Evolutionary conservation across 1,139 yeast species (phyloP), one percentile per base, ranked within the genome.

Genomic region (Candida freyschussii): DNA sequence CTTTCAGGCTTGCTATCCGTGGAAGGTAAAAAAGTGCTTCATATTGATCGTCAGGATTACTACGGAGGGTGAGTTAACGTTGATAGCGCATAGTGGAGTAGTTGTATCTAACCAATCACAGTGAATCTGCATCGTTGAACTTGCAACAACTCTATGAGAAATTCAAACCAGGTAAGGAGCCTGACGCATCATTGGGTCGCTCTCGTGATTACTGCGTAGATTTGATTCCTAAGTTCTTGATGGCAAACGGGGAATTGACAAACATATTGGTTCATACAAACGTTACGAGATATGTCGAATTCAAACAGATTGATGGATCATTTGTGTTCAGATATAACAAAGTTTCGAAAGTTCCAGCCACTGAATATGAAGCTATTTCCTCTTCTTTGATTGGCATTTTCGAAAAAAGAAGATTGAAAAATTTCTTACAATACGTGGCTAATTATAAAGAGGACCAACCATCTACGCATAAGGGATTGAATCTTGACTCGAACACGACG

Each of bases 181-280:
- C 93, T 13, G 84, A 79, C 41, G 70, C 66, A 24, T 66, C 75
- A 44, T 72, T 78, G 39, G 98, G 98, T 30, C 76, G 94, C 50
- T 96, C 87, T 55, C 75, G 98, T 47, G 98, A 91, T 60, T 91
- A 98, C 97, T 87, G 94, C 60, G 89, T 91, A 36, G 99, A 91
- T 57, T 70, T 91, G 65, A 87, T 91, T 52, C 99, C 99, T 32
- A 91, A 91, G 65, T 91, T 91, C 52, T 69, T 93, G 51, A 93
- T 91, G 98, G 93, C 97, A 37, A 86, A 87, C 53, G 99, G 99
- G 25, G 99, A 91, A 58, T 73, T 91, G 63, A 89, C 97, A 49
- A 89, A 89, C 60, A 93, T 91, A 50, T 73, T 91, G 53, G 91
- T 84, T 23, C 96, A 89, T 59, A 91, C 98, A 17, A 91, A 89